Conservation (phyloP, 2,329 filamentous ascomycete genomes). For the Clonostachys chloroleuca region DNA sequence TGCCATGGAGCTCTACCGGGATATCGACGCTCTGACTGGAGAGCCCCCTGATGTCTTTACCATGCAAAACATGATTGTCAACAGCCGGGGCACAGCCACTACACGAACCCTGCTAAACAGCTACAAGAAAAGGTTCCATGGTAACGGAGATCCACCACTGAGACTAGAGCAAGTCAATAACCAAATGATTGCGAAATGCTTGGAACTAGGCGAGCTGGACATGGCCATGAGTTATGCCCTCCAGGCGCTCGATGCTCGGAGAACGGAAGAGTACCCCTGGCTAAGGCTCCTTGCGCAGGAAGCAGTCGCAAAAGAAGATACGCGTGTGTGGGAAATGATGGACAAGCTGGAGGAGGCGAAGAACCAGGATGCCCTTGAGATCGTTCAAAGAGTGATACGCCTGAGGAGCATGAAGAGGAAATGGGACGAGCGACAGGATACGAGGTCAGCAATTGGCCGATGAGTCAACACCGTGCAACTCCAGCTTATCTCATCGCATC, state of each 20-base stretch:
- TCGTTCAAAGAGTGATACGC: slow-evolving; percentile 15
- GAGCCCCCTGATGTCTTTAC: slow-evolving; percentile 13
- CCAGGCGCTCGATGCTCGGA: no score
- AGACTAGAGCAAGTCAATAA: slow-evolving; percentile 11
- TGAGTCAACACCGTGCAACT: no score
- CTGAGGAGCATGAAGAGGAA: slow-evolving; percentile 3
- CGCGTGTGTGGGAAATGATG: slow-evolving; percentile 23
- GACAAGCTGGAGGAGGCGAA: slow-evolving; percentile 14
- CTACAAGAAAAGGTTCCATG: slow-evolving; percentile 15
- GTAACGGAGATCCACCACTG: slow-evolving; percentile 4
- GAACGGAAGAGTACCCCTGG: neutral
- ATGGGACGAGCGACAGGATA: no score
- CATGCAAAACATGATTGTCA: slow-evolving; percentile 20
- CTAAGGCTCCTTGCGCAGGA: slow-evolving; percentile 3
- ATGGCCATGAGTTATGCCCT: slow-evolving; percentile 24
- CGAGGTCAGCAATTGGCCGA: no score
- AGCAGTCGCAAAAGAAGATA: slow-evolving; percentile 19
- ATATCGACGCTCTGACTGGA: slow-evolving; percentile 18
- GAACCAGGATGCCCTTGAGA: slow-evolving; percentile 10
- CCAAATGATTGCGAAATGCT: slow-evolving; percentile 19
- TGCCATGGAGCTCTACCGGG: slow-evolving; percentile 24
- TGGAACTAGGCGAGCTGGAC: slow-evolving; percentile 19
- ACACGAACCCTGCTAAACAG: slow-evolving; percentile 17
- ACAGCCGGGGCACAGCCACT: slow-evolving; percentile 15
- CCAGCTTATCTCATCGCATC: no score